A percentile compares a stretch with the other conserved stretches of the same genome.
Evolutionary conservation across 2,329 filamentous ascomycete genomes (phyloP).

Genomic region (Metarhizium guizhouense): DNA sequence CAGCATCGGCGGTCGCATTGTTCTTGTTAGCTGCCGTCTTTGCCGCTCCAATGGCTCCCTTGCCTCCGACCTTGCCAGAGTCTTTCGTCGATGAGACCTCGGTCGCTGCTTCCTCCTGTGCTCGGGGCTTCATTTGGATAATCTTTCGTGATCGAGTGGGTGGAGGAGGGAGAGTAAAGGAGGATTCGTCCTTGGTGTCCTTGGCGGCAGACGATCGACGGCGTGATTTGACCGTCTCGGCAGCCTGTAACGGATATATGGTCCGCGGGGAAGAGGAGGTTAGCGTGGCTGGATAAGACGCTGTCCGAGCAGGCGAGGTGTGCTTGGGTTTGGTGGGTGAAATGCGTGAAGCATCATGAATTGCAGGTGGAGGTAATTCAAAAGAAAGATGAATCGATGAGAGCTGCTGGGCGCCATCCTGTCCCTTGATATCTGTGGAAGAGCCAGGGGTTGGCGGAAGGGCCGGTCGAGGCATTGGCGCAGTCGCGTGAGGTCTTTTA

Average conservation of each 20-base stretch:
- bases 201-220: slow-evolving; percentile 39
- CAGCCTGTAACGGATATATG: slow-evolving; percentile 37
- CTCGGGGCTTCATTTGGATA: slow-evolving; percentile 85
- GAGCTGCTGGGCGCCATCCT: slow-evolving; percentile 55
- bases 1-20: neutral
- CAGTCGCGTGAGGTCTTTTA: slow-evolving; percentile 6
- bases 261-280: slow-evolving; percentile 14
- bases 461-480: slow-evolving; percentile 22
- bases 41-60: slow-evolving; percentile 9
- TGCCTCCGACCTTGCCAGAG: slow-evolving; percentile 13
- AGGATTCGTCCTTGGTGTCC: slow-evolving; percentile 40
- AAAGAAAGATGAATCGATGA: slow-evolving; percentile 59
- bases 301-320: slow-evolving; percentile 16
- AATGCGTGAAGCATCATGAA: slow-evolving; percentile 40
- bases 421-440: slow-evolving; percentile 69
- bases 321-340: slow-evolving; percentile 21
- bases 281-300: slow-evolving; percentile 6
- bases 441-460: slow-evolving; percentile 67
- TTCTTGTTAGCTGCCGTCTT: slow-evolving; percentile 11
- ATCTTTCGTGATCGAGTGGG: slow-evolving; percentile 91
- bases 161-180: slow-evolving; percentile 80
- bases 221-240: slow-evolving; percentile 44
- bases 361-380: slow-evolving; percentile 67
- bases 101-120: slow-evolving; percentile 28
- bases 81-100: slow-evolving; percentile 16